phyloP scores from a whole-genome alignment of 2,329 filamentous ascomycete species.

The Chalara sp. region DNA sequence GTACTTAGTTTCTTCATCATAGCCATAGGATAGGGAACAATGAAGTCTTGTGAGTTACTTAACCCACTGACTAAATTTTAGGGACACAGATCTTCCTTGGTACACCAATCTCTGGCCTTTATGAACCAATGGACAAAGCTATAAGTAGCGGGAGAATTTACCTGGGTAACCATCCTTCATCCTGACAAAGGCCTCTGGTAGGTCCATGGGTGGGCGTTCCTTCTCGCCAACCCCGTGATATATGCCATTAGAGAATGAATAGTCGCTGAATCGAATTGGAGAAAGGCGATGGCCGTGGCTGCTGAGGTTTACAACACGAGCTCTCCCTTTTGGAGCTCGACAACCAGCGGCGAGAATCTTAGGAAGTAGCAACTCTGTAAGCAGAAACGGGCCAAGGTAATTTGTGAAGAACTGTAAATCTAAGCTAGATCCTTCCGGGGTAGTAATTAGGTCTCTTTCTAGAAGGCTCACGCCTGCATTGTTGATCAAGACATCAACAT shows the following conservation, averaged over 20 bases:
- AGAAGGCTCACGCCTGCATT: conserved; percentile 32
- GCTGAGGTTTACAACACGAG: conserved; percentile 31
- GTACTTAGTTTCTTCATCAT: conserved; percentile 6
- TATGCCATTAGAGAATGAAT: conserved; percentile 25
- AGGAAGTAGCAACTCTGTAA: conserved; percentile 20
- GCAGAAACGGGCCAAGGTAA: conserved; percentile 22
- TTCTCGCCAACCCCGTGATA: conserved; percentile 6
- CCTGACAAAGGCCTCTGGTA: too few relatives aligned
- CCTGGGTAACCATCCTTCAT: too few relatives aligned
- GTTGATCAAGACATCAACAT: conserved; percentile 35
- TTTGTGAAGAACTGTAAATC: conserved; percentile 25
- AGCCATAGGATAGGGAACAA: neutral
- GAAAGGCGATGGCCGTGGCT: conserved; percentile 31
- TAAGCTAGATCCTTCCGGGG: conserved; percentile 26
- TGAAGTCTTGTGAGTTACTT: too few relatives aligned
- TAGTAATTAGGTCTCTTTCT: conserved; percentile 17
- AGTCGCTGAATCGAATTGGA: conserved; percentile 30
- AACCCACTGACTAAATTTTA: too few relatives aligned
- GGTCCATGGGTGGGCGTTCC: conserved; percentile 6
- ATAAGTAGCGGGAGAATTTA: too few relatives aligned
- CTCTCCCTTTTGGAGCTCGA: conserved; percentile 2
- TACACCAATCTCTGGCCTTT: too few relatives aligned
- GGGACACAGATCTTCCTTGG: too few relatives aligned
- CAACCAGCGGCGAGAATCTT: conserved; percentile 6
- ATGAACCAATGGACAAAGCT: too few relatives aligned